These are phyloP conservation scores for Lathyrus aphaca DNA, from an alignment of 306 rosid genomes.

Conservation along the genomic window DNA sequence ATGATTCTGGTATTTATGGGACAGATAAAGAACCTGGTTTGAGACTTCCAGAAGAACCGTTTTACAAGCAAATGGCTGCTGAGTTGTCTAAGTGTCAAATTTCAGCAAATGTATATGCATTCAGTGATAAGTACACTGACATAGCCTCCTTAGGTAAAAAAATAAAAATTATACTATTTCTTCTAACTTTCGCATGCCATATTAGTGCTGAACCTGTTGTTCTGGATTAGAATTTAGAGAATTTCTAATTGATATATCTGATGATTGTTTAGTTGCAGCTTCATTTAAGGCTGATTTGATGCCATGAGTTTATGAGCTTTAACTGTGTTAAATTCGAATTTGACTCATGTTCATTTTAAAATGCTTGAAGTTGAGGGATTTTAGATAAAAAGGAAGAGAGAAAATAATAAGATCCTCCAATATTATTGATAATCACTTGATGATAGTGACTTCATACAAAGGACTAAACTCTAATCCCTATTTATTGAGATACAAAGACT, in stretches of 20 bases:
- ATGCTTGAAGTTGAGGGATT: too few relatives aligned
- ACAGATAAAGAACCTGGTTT: constrained; percentile 87
- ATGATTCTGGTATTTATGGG: constrained; percentile 89
- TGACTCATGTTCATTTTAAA: too few relatives aligned
- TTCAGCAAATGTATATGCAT: constrained; percentile 76
- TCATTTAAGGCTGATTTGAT: constrained; percentile 32
- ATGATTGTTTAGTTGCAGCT: constrained; percentile 19
- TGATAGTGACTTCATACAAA: too few relatives aligned
- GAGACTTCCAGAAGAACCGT: constrained; percentile 94
- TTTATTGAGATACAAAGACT: too few relatives aligned
- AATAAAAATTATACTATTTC: constrained; percentile 2
- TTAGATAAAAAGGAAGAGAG: too few relatives aligned
- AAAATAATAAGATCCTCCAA: too few relatives aligned
- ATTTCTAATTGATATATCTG: constrained; percentile 27
- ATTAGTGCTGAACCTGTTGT: constrained; percentile 1
- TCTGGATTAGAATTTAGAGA: constrained; percentile 24
- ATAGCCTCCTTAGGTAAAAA: constrained; percentile 86
- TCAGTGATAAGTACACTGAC: constrained; percentile 98
- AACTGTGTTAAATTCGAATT: too few relatives aligned
- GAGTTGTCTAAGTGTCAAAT: constrained; percentile 94
- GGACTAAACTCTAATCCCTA: too few relatives aligned
- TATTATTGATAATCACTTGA: background rate
- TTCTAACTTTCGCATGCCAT: constrained; percentile 1
- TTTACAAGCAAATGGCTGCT: constrained; percentile 99
- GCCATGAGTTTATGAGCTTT: background rate